phyloP scores from a whole-genome alignment of 129 eudicot species.

The Saposhnikovia divaricata region DNA sequence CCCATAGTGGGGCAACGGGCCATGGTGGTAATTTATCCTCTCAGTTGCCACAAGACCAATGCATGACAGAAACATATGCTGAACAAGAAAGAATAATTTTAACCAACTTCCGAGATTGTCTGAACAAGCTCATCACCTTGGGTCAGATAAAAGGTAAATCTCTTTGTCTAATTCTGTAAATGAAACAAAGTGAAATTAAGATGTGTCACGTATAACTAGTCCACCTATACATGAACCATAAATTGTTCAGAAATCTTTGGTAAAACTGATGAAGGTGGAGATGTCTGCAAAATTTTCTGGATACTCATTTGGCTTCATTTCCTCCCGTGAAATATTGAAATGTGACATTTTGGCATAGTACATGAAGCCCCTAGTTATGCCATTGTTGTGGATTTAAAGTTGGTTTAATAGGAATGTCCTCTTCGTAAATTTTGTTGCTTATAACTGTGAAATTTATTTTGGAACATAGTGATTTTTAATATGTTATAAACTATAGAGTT shows the following conservation, averaged over 20 bases:
- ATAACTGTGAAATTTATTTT: neutral
- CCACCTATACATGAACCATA: neutral
- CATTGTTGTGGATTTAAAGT: neutral
- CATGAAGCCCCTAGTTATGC: neutral
- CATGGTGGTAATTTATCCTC: slow-evolving; percentile 25
- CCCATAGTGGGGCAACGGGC: slow-evolving; percentile 28
- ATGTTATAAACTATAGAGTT: neutral
- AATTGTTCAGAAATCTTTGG: neutral
- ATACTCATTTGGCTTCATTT: neutral
- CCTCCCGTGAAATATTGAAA: neutral
- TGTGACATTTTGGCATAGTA: neutral
- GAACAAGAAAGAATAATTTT: slow-evolving; percentile 72
- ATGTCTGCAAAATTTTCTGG: neutral
- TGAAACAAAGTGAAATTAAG: neutral
- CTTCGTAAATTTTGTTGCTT: neutral
- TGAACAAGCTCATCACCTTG: slow-evolving; percentile 62
- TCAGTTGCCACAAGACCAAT: slow-evolving; percentile 41
- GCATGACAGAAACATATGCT: slow-evolving; percentile 45
- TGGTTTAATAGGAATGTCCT: neutral
- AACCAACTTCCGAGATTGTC: slow-evolving; percentile 81
- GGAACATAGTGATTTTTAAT: neutral
- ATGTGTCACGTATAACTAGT: neutral
- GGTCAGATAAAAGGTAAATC: slow-evolving; percentile 80
- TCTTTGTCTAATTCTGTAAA: slow-evolving; percentile 3
- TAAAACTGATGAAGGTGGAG: neutral